Evolutionary conservation across 768 basidiomycete genomes (phyloP).

Genomic region (Pleurotus eryngii): DNA sequence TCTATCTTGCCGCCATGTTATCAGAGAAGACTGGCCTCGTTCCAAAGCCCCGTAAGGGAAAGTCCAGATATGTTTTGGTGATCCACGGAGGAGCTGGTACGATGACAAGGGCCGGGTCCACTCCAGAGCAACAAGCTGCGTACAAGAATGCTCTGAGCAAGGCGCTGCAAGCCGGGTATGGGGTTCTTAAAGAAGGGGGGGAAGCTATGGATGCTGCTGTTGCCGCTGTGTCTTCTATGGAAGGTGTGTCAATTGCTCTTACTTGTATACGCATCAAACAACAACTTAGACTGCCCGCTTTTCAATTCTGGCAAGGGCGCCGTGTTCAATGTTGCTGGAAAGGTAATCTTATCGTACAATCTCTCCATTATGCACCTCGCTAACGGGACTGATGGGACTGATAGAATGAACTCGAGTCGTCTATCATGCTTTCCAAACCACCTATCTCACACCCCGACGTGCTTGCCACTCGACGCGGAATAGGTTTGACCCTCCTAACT

Average conservation of each 20-base stretch:
- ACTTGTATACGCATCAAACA: neutral
- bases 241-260: conserved; percentile 42
- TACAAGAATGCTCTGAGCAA: conserved; percentile 54
- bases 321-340: conserved; percentile 78
- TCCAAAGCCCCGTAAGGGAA: neutral
- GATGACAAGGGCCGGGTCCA: conserved; percentile 53
- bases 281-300: conserved; percentile 57
- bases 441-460: conserved; percentile 63
- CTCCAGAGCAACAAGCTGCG: conserved; percentile 53
- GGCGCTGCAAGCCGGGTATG: conserved; percentile 61
- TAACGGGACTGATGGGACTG: neutral
- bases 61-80: conserved; percentile 43
- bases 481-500: conserved; percentile 63
- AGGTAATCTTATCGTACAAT: conserved; percentile 38
- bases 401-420: conserved; percentile 81
- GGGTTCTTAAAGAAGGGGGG: conserved; percentile 61
- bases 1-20: neutral
- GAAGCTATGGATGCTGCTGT: conserved; percentile 83
- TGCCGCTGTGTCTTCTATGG: conserved; percentile 69
- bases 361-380: neutral
- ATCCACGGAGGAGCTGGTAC: conserved; percentile 83
- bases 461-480: conserved; percentile 55
- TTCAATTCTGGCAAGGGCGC: conserved; percentile 83
- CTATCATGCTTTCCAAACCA: conserved; percentile 77
- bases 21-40: neutral